Evolutionary conservation across 1,284 basidiomycete genomes (phyloP), one percentile per base, ranked within the genome.

Genomic region (Polyporus tsugae): DNA sequence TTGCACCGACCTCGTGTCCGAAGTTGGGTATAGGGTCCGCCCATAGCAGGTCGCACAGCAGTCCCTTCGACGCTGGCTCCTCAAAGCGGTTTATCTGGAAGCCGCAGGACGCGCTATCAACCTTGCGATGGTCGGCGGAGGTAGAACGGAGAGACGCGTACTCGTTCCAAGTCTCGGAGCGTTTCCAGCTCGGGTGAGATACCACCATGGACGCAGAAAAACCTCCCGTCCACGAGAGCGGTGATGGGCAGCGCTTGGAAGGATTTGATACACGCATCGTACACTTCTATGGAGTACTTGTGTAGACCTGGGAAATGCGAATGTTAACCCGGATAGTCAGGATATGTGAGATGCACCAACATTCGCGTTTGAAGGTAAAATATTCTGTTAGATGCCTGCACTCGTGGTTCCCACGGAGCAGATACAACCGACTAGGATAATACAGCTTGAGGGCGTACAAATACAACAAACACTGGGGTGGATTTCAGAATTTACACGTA

Each of bases 191-290:
- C 91, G 0, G 97, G 97, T 0, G 95, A 97, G 53, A 99, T 87
- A 19, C 98, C 97, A 9, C 98, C 97, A 76, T 99, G 98, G 6
- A 99, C 96, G 78, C 97, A 99, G 80, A 99, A 92, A 85, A 99
- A 99, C 76, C 96, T 95, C 76, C 91, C 90, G 82, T 99, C 98
- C 83, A 99, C 95, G 71, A 99, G 84, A 9, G 96, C 98, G 0
- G 96, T 90, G 38, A 99, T 83, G 2, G 97, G 97, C 6, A 99
- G 85, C 36, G 95, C 91, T 78, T 92, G 93, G 84, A 99, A 99
- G 0, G 95, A 95, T 64, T 92, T 89, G 78, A 96, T 90, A 78
- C 95, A 97, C 6, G 95, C 95, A 70, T 97, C 94, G 80, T 98
- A 98, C 25, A 98, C 89, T 19, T 84, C 85, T 73, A 88, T 86